Evolutionary conservation across 1,284 basidiomycete species (phyloP).

Genomic region (Filobasidium uniguttulatum): DNA sequence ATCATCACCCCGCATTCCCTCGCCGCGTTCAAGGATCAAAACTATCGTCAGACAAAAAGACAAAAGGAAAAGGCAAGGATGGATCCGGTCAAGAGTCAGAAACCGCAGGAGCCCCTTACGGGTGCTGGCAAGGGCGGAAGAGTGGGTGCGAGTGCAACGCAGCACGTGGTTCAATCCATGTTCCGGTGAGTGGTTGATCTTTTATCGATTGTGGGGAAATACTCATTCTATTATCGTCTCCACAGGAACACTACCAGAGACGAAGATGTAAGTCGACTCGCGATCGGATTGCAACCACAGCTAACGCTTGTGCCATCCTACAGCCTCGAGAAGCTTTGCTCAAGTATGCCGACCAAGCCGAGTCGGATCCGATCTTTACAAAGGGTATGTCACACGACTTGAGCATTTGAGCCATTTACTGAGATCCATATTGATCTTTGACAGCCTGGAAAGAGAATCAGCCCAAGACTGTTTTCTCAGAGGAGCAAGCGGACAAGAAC

Average conservation of each 20-base stretch:
- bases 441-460: slow-evolving; percentile 69
- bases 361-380: slow-evolving; percentile 67
- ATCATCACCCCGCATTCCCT: slow-evolving; percentile 82
- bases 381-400: slow-evolving; percentile 46
- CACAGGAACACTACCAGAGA: slow-evolving; percentile 67
- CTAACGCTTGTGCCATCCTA: slow-evolving; percentile 6
- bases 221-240: background rate
- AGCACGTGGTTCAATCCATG: slow-evolving; percentile 84
- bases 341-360: slow-evolving; percentile 69
- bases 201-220: background rate
- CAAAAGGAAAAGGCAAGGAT: slow-evolving; percentile 59
- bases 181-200: slow-evolving; percentile 37
- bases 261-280: slow-evolving; percentile 73
- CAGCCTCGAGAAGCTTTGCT: slow-evolving; percentile 92
- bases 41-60: slow-evolving; percentile 65
- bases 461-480: slow-evolving; percentile 56
- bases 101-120: slow-evolving; percentile 78
- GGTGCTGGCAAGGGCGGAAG: slow-evolving; percentile 86
- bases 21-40: slow-evolving; percentile 75
- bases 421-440: slow-evolving; percentile 1
- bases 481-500: background rate
- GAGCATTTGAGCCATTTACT: slow-evolving; percentile 21
- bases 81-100: slow-evolving; percentile 75
- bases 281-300: background rate
- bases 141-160: slow-evolving; percentile 86